These are phyloP conservation scores for Seiridium cupressi DNA, from an alignment of 2,329 filamentous ascomycete genomes.

Conservation along the genomic window DNA sequence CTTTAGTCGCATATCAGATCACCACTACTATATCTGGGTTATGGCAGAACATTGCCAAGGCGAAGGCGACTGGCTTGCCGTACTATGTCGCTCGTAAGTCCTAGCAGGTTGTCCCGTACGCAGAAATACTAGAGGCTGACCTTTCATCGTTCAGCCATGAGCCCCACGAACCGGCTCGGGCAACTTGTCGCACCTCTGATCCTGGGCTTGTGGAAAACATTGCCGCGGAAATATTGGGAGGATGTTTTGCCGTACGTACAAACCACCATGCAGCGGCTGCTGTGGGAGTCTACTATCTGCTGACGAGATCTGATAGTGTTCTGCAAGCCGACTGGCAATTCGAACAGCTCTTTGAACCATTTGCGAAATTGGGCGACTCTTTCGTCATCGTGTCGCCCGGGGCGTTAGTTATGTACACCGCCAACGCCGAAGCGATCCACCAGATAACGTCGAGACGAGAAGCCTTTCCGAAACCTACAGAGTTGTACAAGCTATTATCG, in stretches of 20 bases:
- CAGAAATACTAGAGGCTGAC: neutral
- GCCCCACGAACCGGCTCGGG: conserved; percentile 52
- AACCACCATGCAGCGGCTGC: neutral
- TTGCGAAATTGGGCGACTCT: conserved; percentile 58
- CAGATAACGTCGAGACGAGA: conserved; percentile 66
- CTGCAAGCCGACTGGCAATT: conserved; percentile 61
- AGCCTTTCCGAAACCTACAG: conserved; percentile 67
- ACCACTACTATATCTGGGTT: conserved; percentile 33
- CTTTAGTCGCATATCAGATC: conserved; percentile 30
- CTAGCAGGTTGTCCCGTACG: neutral
- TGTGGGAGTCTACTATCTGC: neutral
- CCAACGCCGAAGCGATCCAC: conserved; percentile 63
- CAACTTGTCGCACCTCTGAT: conserved; percentile 52
- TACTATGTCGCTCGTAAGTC: conserved; percentile 54
- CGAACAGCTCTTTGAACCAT: conserved; percentile 53
- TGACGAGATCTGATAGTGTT: conserved; percentile 32
- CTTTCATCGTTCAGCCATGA: conserved; percentile 35
- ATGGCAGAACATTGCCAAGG: conserved; percentile 44
- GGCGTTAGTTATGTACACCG: conserved; percentile 51
- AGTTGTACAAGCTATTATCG: conserved; percentile 57
- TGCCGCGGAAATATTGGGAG: conserved; percentile 56
- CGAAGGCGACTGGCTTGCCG: conserved; percentile 48
- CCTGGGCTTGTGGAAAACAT: conserved; percentile 51
- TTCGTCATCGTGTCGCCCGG: conserved; percentile 64
- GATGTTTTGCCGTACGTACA: conserved; percentile 57